Conservation (phyloP, 2,329 filamentous ascomycete genomes). For the Cadophora sp. region DNA sequence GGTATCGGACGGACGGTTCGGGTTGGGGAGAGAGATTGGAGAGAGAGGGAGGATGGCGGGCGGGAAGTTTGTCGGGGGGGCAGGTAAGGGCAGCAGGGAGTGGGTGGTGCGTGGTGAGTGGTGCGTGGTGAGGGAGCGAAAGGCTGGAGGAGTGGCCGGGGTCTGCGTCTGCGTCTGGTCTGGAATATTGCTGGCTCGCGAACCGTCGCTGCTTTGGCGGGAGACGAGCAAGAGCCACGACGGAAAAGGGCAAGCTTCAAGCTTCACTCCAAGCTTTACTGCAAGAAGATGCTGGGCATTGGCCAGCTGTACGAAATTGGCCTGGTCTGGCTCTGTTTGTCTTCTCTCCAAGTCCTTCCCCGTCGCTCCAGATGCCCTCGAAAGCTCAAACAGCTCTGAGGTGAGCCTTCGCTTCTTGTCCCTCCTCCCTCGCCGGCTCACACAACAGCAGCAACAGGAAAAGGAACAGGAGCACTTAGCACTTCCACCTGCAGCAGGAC, state of each 20-base stretch:
- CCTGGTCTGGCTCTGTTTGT: not conserved
- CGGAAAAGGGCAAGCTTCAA: not conserved
- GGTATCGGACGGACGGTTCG: not conserved
- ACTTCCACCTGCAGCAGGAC: too few species aligned
- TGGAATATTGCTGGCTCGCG: not conserved
- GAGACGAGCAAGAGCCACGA: not conserved
- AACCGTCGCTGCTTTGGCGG: conserved; percentile 11
- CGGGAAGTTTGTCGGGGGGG: not conserved
- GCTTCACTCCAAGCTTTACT: not conserved
- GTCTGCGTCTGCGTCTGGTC: too few species aligned
- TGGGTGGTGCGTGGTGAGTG: too few species aligned
- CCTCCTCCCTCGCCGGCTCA: not conserved
- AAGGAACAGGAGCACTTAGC: too few species aligned
- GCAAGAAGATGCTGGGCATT: not conserved
- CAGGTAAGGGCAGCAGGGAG: not conserved
- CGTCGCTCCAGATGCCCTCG: not conserved
- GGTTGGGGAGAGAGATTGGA: conserved; percentile 1
- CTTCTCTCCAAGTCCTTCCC: not conserved
- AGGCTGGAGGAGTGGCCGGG: not conserved
- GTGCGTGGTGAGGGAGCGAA: not conserved
- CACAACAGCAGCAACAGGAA: conserved; percentile 1
- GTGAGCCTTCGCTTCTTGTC: too few species aligned
- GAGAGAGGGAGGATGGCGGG: not conserved
- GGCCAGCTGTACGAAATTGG: too few species aligned
- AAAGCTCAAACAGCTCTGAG: not conserved